Evolutionary conservation across 495 filamentous ascomycete species (phyloP).

Genomic region (Hypoxylon cercidicola): DNA sequence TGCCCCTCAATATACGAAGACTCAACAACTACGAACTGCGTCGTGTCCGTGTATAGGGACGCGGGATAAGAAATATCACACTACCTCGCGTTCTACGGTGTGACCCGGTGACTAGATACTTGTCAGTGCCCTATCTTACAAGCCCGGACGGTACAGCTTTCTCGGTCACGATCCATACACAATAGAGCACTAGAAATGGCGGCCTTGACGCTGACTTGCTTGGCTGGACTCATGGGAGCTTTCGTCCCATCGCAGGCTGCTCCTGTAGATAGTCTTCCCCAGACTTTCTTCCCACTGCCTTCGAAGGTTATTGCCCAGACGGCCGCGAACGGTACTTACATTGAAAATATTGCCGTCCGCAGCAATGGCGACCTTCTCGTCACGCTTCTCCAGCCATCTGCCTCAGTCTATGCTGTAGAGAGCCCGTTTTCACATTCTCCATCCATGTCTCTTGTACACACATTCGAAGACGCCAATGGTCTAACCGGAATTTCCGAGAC

Average conservation of each 20-base stretch:
- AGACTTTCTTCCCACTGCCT: slow-evolving; percentile 2
- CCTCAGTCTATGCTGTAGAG: slow-evolving; percentile 24
- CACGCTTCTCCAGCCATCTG: slow-evolving; percentile 32
- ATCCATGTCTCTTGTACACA: slow-evolving; percentile 30
- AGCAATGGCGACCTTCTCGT: slow-evolving; percentile 50
- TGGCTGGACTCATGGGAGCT: slow-evolving; percentile 8
- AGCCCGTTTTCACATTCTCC: slow-evolving; percentile 27
- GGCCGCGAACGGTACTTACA: neutral
- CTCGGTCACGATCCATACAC: too few relatives aligned
- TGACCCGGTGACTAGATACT: too few relatives aligned
- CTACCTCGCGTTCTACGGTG: too few relatives aligned
- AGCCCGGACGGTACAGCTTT: too few relatives aligned
- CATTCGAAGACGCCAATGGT: slow-evolving; percentile 29
- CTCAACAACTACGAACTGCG: too few relatives aligned
- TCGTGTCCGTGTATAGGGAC: too few relatives aligned
- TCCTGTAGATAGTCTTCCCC: neutral
- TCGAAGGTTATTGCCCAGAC: slow-evolving; percentile 4
- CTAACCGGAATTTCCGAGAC: slow-evolving; percentile 48
- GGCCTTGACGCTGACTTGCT: neutral
- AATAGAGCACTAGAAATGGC: neutral
- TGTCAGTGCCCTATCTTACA: too few relatives aligned
- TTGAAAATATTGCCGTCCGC: slow-evolving; percentile 56
- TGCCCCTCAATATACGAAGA: too few relatives aligned
- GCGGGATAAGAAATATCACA: too few relatives aligned
- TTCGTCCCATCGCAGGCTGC: neutral